These are phyloP conservation scores for Heterobasidion annosum DNA, from an alignment of 1,284 basidiomycete genomes.

Conservation along the genomic window DNA sequence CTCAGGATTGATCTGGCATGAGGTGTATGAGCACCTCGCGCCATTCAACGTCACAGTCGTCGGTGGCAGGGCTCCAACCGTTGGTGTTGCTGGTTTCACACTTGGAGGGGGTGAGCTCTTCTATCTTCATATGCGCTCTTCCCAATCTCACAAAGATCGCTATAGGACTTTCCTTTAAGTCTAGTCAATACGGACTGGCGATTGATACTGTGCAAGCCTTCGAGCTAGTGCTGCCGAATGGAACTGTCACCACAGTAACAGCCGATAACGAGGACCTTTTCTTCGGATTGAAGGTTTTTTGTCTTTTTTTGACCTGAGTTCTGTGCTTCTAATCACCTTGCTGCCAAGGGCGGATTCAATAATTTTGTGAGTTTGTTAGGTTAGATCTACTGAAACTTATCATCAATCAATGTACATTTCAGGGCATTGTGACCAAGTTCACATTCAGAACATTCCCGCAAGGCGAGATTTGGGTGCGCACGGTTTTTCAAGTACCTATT, in stretches of 20 bases:
- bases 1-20: constrained; percentile 46
- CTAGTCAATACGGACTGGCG: constrained; percentile 41
- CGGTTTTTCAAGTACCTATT: neutral
- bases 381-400: neutral
- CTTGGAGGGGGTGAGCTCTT: constrained; percentile 42
- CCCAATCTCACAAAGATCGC: neutral
- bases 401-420: neutral
- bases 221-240: constrained; percentile 41
- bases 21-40: constrained; percentile 41
- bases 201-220: constrained; percentile 38
- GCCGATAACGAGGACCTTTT: constrained; percentile 30
- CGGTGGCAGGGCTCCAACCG: constrained; percentile 39
- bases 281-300: constrained; percentile 25
- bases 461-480: constrained; percentile 5
- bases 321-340: neutral
- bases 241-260: constrained; percentile 31
- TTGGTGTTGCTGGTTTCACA: constrained; percentile 47
- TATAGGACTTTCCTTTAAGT: constrained; percentile 43
- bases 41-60: constrained; percentile 37
- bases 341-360: constrained; percentile 6
- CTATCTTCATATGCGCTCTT: constrained; percentile 1
- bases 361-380: constrained; percentile 6
- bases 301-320: neutral
- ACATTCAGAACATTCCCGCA: constrained; percentile 2
- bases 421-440: constrained; percentile 11